Evolutionary conservation across 768 basidiomycete species (phyloP), one percentile per base, ranked within the genome.

Genomic region (Rhodocollybia butyracea): DNA sequence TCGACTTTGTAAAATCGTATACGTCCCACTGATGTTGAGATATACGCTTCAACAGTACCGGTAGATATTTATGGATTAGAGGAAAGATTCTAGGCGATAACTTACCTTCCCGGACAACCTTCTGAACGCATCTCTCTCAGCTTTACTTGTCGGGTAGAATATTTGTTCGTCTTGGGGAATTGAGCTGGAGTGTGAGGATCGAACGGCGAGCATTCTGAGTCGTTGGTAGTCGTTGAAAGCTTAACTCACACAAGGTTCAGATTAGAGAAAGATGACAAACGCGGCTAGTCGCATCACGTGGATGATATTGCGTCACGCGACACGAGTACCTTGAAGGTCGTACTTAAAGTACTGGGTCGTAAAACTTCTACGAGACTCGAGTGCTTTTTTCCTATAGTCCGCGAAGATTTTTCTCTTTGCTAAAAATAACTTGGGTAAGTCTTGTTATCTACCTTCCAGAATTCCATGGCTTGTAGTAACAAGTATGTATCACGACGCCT

Each of bases 11-110:
- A 56, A 77, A 77, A 61, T 86, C 84, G 51, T 85, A 86, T 0
- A 85, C 81, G 10, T 73, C 77, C 84, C 83, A 86, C 57, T 80
- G 81, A 62, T 84, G 76, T 2, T 69, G 60, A 24, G 82, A 80
- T 29, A 85, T 47, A 48, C 64, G 69, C 83, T 84, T 59, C 24
- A 22, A 22, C n/a, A 46, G 2, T 13, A 46, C 19, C 3, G 34
- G 7, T 6, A 19, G 5, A 5, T 4, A 11, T 12, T 10, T 7
- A 39, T 12, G 3, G 17, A 21, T n/a, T n/a, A n/a, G n/a, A n/a
- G n/a, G n/a, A 30, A n/a, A 57, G 26, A 36, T 15, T 24, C 48
- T 54, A n/a, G n/a, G n/a, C n/a, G n/a, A n/a, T n/a, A 30, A 29
- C 45, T 19, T 54, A 62, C 70, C 61, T 70, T 72, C 47, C 70